Evolutionary conservation across 139 green algal genomes (phyloP).

Genomic region (Volvox reticuliferus): DNA sequence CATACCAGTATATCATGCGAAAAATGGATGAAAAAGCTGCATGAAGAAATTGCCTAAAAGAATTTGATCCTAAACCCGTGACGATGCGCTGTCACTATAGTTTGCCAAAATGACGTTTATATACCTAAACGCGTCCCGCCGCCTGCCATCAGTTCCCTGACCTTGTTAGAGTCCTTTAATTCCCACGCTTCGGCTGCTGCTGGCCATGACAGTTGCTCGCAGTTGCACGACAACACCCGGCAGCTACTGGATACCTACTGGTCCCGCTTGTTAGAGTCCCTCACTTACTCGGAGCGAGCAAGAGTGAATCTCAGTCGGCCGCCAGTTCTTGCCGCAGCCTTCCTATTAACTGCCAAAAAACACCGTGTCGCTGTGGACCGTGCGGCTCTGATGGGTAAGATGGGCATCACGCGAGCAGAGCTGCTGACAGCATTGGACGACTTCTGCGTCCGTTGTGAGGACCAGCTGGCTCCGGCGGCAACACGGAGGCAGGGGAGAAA

Average conservation of each 20-base stretch:
- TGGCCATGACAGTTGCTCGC: not conserved
- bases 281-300: not conserved
- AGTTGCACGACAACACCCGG: conserved; percentile 19
- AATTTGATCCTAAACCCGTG: not conserved
- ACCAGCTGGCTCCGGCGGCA: conserved; percentile 5
- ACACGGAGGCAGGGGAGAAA: not conserved
- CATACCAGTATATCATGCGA: not conserved
- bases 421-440: conserved; percentile 2
- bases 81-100: not conserved
- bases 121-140: not conserved
- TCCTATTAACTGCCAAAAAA: conserved; percentile 6
- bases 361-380: conserved; percentile 18
- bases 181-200: not conserved
- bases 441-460: not conserved
- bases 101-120: not conserved
- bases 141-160: not conserved
- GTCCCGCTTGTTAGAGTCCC: not conserved
- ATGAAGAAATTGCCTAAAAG: not conserved
- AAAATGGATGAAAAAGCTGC: not conserved
- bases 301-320: conserved; percentile 14
- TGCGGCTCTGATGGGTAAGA: not conserved
- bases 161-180: not conserved
- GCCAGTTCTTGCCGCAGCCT: conserved; percentile 15
- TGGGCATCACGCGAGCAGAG: conserved; percentile 23
- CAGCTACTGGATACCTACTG: conserved; percentile 14